A percentile compares a stretch with the other conserved stretches of the same genome.
Conservation (phyloP, 768 basidiomycete genomes). For the Gymnopilus junonius region DNA sequence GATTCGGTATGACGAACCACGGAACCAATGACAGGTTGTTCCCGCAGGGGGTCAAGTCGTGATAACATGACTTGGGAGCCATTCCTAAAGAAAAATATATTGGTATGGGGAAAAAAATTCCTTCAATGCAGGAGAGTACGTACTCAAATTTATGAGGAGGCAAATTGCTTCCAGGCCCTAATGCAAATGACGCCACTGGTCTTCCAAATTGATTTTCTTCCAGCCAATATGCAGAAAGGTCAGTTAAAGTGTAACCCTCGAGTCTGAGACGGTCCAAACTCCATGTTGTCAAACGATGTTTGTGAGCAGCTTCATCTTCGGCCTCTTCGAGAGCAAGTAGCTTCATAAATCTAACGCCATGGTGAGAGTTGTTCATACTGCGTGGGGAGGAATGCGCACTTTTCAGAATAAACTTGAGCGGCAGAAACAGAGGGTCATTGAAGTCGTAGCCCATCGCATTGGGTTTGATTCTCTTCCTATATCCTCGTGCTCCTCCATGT, state of each 20-base stretch:
- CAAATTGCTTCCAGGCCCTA: slow-evolving; percentile 65
- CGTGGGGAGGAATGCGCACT: slow-evolving; percentile 38
- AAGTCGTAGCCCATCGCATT: slow-evolving; percentile 37
- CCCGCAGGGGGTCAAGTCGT: slow-evolving; percentile 61
- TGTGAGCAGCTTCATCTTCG: slow-evolving; percentile 62
- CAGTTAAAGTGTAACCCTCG: slow-evolving; percentile 78
- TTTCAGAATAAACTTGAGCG: slow-evolving; percentile 56
- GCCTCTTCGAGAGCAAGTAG: slow-evolving; percentile 66
- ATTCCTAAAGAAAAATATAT: slow-evolving; percentile 46
- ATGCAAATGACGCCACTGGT: slow-evolving; percentile 65
- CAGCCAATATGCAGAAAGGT: slow-evolving; percentile 70
- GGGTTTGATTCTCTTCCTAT: slow-evolving; percentile 38
- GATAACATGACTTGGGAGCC: slow-evolving; percentile 74
- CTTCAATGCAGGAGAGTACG: slow-evolving; percentile 27
- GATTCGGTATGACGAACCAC: slow-evolving; percentile 54
- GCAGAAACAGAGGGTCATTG: slow-evolving; percentile 48
- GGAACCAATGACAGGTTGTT: slow-evolving; percentile 56
- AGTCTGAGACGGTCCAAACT: slow-evolving; percentile 56
- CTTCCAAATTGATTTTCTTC: slow-evolving; percentile 65
- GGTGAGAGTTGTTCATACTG: background rate
- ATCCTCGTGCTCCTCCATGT: slow-evolving; percentile 6
- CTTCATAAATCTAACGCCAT: slow-evolving; percentile 40
- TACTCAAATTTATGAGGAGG: slow-evolving; percentile 77
- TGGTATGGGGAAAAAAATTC: background rate
- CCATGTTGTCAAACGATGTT: slow-evolving; percentile 73